These are phyloP conservation scores for Eucalyptus melliodora DNA, from an alignment of 345 rosid species.

Conservation along the genomic window DNA sequence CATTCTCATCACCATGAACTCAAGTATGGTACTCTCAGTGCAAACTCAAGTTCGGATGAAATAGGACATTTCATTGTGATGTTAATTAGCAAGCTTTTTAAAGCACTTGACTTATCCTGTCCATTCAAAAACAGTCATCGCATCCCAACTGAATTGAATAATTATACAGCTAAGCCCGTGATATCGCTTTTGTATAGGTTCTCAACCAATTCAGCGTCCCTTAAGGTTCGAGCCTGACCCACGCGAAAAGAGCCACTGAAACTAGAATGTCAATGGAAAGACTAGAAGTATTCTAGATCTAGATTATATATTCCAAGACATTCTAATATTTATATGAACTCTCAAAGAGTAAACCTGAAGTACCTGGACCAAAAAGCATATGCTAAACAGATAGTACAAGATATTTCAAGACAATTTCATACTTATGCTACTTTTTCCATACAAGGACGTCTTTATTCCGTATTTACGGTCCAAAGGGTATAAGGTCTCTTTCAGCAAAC, in stretches of 20 bases:
- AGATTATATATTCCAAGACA: neutral
- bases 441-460: neutral
- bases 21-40: neutral
- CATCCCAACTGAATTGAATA: neutral
- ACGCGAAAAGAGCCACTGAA: neutral
- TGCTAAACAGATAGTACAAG: neutral
- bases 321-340: neutral
- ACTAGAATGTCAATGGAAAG: neutral
- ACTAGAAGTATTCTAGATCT: too few species aligned
- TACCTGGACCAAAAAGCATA: neutral
- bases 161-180: neutral
- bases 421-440: neutral
- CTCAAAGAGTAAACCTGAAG: neutral
- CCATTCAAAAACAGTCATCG: neutral
- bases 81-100: neutral
- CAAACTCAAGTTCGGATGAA: neutral
- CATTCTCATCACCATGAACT: neutral
- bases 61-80: neutral
- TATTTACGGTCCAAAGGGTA: neutral
- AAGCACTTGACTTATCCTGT: neutral
- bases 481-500: neutral
- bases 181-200: neutral
- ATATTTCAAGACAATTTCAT: neutral
- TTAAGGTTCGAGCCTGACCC: neutral
- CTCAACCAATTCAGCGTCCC: neutral